These are phyloP conservation scores for Lactarius vividus DNA, from an alignment of 768 basidiomycete species.

Conservation along the genomic window DNA sequence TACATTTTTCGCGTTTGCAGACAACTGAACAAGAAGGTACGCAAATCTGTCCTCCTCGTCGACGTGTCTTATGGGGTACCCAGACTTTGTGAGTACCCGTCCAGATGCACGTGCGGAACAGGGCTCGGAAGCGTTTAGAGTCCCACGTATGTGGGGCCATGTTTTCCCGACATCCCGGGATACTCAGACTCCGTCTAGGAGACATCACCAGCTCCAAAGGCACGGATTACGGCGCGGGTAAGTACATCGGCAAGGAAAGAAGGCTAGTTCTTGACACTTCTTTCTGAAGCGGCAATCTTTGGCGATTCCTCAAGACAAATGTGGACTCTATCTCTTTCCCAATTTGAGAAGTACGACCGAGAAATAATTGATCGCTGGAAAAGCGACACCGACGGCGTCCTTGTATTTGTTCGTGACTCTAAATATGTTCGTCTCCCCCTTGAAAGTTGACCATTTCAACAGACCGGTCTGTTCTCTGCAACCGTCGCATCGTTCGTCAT, in stretches of 20 bases:
- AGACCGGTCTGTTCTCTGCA: constrained; percentile 10
- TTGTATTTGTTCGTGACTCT: neutral
- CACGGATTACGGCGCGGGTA: neutral
- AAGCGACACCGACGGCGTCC: neutral
- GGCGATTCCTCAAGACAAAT: constrained; percentile 3
- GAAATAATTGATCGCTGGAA: neutral
- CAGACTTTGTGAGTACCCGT: no score
- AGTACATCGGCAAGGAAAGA: no score
- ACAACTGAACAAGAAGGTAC: no score
- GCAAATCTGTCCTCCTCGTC: no score
- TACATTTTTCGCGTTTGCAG: neutral
- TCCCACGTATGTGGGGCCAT: neutral
- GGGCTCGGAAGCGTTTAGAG: no score
- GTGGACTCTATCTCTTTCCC: constrained; percentile 2
- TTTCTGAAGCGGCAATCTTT: neutral
- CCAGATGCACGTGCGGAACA: no score
- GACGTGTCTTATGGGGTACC: no score
- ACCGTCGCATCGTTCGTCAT: constrained; percentile 6
- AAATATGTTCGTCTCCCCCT: neutral
- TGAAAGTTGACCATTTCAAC: neutral
- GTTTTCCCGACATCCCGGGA: neutral
- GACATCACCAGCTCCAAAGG: neutral
- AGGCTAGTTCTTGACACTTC: neutral
- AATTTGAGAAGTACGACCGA: neutral
- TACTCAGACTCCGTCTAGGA: neutral